Evolutionary conservation across 192 early-diverging fungal genomes (phyloP), one percentile per base, ranked within the genome.

Genomic region (Coemansia sp.): DNA sequence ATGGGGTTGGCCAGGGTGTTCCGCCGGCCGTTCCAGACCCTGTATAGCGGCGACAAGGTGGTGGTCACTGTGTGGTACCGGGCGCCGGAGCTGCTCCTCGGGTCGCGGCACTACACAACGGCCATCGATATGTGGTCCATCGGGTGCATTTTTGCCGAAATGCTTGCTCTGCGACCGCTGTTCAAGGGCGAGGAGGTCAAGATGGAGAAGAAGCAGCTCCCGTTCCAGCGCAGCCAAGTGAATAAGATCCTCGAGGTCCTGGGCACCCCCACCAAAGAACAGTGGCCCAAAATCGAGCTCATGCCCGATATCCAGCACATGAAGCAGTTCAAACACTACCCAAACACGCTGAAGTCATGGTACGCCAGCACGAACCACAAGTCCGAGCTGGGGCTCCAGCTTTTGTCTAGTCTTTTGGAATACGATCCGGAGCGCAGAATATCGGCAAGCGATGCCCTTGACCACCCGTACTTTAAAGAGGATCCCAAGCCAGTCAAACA

Each of bases 61-160:
- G 91, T 99, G 23, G 95, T 99, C 7, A 99, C 97, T 0, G 89
- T 97, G 39, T 99, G 97, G 97, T 99, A 99, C 80, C 89, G 97
- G 10, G 90, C 95, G 1, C 97, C 97, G 0, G 95, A 97, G 72
- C 73, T 99, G 23, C 75, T 99, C 35, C 83, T 97, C 2, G 95
- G 96, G 12, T 89, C 91, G 1, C 80, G 90, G n/a, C 88, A 87
- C 68, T 99, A 99, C 77, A 95, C 94, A 20, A 92, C 88, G 24
- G 93, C 95, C 0, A 84, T 93, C 9, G 93, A 92, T 59, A 66
- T 81, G 64, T 83, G 81, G 81, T 93, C 95, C 3, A 86, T 93
- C 1, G 97, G 95, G 6, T 99, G 95, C 77, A 97, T 99, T 20
- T 94, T 97, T 86, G 94, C 89, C 30, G 97, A 98, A 68, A 87